These are phyloP conservation scores for Leccinum disarticulatum DNA, from an alignment of 768 basidiomycete species.

Conservation along the genomic window DNA sequence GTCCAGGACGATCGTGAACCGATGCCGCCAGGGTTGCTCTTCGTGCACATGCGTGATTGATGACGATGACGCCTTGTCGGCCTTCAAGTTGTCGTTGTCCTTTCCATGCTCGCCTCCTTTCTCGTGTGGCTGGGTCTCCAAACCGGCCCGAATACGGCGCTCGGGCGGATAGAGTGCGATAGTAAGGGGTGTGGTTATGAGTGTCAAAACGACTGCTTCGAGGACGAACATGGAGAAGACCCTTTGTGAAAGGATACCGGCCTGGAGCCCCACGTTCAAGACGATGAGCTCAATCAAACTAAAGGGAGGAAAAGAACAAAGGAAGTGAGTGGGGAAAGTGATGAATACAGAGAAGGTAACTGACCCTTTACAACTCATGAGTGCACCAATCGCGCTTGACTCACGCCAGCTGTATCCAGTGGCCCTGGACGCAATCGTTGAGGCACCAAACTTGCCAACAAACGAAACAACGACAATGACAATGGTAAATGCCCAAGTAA, in stretches of 20 bases:
- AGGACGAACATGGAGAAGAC: constrained; percentile 97
- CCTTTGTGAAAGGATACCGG: constrained; percentile 68
- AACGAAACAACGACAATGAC: constrained; percentile 80
- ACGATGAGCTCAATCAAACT: constrained; percentile 93
- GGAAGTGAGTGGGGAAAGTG: constrained; percentile 1
- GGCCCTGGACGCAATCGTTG: constrained; percentile 63
- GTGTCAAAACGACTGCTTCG: constrained; percentile 78
- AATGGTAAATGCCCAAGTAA: constrained; percentile 87
- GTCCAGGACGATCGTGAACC: constrained; percentile 88
- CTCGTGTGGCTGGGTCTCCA: not conserved
- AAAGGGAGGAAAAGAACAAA: not conserved
- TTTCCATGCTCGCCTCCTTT: constrained; percentile 36
- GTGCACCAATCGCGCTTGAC: constrained; percentile 75
- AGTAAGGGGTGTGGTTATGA: constrained; percentile 81
- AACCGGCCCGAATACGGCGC: constrained; percentile 47
- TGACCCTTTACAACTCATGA: constrained; percentile 96
- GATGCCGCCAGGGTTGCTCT: constrained; percentile 43
- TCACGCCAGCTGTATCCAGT: constrained; percentile 80
- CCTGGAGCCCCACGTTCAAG: constrained; percentile 87
- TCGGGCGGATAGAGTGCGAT: constrained; percentile 64
- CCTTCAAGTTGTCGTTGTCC: not conserved
- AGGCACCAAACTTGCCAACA: constrained; percentile 88
- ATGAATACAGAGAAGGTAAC: constrained; percentile 4
- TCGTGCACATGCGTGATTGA: constrained; percentile 4
- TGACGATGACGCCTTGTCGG: constrained; percentile 5